These are phyloP conservation scores for Tolypocladium ovalisporum DNA, from an alignment of 2,329 filamentous ascomycete species.

Conservation along the genomic window DNA sequence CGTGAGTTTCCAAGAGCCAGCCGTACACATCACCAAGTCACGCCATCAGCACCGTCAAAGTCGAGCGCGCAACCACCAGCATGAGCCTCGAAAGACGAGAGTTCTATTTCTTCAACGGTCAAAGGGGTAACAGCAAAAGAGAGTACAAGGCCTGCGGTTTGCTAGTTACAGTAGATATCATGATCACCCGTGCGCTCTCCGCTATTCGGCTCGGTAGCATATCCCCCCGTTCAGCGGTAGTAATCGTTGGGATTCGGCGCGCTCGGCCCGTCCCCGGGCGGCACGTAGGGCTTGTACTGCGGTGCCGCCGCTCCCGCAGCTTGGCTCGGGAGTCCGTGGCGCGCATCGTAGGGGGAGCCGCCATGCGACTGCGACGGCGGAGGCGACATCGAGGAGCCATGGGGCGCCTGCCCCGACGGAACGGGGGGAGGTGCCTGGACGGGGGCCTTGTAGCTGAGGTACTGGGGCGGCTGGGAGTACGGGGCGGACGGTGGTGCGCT, in stretches of 20 bases:
- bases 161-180: background rate
- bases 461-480: constrained; percentile 22
- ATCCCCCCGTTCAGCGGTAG: constrained; percentile 31
- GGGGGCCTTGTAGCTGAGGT: constrained; percentile 29
- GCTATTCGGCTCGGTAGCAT: background rate
- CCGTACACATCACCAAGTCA: background rate
- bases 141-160: background rate
- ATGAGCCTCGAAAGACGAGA: background rate
- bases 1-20: background rate
- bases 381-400: constrained; percentile 21
- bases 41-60: background rate
- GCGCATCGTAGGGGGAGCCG: constrained; percentile 35
- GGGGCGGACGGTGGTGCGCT: constrained; percentile 15
- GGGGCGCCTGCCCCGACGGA: constrained; percentile 22
- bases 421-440: constrained; percentile 29
- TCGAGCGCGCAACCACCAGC: background rate
- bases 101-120: background rate
- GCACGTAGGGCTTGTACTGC: constrained; percentile 52
- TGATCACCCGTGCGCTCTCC: background rate
- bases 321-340: constrained; percentile 40
- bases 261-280: constrained; percentile 33
- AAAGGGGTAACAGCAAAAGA: background rate
- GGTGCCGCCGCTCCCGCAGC: constrained; percentile 19
- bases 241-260: constrained; percentile 44
- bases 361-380: constrained; percentile 35